A percentile compares a stretch with the other conserved stretches of the same genome.
These are phyloP conservation scores for Lineolata rhizophorae DNA, from an alignment of 495 filamentous ascomycete species.

Conservation along the genomic window DNA sequence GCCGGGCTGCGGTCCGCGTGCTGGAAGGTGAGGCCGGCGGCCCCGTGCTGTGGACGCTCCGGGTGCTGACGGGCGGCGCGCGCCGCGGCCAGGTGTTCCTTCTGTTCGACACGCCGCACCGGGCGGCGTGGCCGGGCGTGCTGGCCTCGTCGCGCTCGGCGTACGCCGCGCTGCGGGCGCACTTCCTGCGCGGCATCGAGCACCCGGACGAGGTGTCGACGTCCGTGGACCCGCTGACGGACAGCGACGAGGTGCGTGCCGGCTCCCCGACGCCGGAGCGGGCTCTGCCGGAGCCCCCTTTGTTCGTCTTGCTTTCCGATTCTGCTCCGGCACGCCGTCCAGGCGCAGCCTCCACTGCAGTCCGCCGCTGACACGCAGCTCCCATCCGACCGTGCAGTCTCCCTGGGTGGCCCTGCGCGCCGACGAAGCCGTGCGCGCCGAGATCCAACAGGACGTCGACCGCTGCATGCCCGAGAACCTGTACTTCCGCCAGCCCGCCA, in stretches of 20 bases:
- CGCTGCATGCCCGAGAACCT: conserved; percentile 79
- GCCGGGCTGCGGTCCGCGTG: too few relatives aligned
- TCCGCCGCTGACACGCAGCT: too few relatives aligned
- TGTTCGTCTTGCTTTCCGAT: too few relatives aligned
- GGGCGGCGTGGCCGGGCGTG: conserved; percentile 42
- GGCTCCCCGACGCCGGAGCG: neutral
- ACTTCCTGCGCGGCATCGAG: conserved; percentile 58
- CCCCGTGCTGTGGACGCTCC: too few relatives aligned
- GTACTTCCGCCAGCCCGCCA: conserved; percentile 62
- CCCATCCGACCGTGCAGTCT: too few relatives aligned
- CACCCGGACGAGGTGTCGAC: conserved; percentile 61
- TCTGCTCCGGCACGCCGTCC: too few relatives aligned
- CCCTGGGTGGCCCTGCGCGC: conserved; percentile 70
- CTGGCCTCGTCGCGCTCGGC: conserved; percentile 46
- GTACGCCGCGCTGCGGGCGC: conserved; percentile 47
- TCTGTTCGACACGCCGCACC: conserved; percentile 47
- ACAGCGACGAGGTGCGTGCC: conserved; percentile 54
- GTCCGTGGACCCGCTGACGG: conserved; percentile 62
- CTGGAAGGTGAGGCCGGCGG: too few relatives aligned
- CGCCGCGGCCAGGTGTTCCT: conserved; percentile 82
- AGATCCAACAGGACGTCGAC: conserved; percentile 92
- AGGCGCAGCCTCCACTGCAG: too few relatives aligned
- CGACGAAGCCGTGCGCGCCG: conserved; percentile 63
- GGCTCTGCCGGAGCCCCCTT: conserved; percentile 19
- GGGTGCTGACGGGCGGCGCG: too few relatives aligned